These are phyloP conservation scores for Phytophthora lateralis DNA, from an alignment of 352 stramenopile genomes.

Conservation along the genomic window DNA sequence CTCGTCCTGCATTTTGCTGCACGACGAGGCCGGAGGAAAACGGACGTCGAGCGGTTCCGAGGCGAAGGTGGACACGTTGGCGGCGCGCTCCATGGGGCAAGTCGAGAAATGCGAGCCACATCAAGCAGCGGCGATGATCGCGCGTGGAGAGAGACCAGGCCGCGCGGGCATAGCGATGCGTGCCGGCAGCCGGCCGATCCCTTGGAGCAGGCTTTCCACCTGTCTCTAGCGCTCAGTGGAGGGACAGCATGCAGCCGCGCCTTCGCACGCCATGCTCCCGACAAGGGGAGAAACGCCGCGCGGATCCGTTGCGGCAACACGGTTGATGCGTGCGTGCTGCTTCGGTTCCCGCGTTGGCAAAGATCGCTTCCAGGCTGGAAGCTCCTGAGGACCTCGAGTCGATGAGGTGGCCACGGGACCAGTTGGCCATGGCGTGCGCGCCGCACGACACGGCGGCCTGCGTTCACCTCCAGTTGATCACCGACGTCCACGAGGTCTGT, in stretches of 20 bases:
- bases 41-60: constrained; percentile 18
- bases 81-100: constrained; percentile 26
- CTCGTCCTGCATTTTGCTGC: constrained; percentile 31
- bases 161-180: constrained; percentile 4
- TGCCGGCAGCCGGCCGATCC: constrained; percentile 8
- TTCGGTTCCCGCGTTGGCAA: constrained; percentile 12
- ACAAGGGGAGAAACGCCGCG: constrained; percentile 27
- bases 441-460: not conserved
- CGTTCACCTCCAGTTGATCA: not conserved
- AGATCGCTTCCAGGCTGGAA: constrained; percentile 11
- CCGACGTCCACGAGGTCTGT: not conserved
- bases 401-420: too few relatives aligned
- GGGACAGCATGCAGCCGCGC: constrained; percentile 29
- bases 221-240: constrained; percentile 34
- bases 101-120: constrained; percentile 20
- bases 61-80: constrained; percentile 22
- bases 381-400: not conserved
- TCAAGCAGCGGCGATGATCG: constrained; percentile 10
- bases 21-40: constrained; percentile 1
- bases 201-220: constrained; percentile 21
- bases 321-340: not conserved
- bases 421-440: constrained; percentile 2
- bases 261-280: constrained; percentile 31
- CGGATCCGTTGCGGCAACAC: not conserved
- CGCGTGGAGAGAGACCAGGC: constrained; percentile 18